Evolutionary conservation across 2,329 filamentous ascomycete genomes (phyloP).

Genomic region (Talaromyces albobiverticillius): DNA sequence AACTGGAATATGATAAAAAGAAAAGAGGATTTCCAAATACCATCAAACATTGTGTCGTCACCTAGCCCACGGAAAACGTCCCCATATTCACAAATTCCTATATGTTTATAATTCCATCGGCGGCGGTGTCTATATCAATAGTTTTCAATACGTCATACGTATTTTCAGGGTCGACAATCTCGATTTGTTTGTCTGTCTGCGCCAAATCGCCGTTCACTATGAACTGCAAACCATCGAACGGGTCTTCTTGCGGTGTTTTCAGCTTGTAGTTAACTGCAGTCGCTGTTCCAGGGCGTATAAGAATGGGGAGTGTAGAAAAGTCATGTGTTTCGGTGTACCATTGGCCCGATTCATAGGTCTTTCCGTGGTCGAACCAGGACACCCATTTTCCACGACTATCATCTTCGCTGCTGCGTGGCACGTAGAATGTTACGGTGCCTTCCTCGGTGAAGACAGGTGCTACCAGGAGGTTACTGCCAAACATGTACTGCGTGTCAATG

Average conservation of each 20-base stretch:
- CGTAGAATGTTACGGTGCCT: constrained; percentile 65
- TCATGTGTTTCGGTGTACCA: constrained; percentile 62
- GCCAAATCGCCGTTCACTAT: constrained; percentile 7
- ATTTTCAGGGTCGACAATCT: constrained; percentile 11
- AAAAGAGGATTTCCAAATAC: too few species aligned
- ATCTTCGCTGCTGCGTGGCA: constrained; percentile 49
- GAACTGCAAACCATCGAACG: constrained; percentile 10
- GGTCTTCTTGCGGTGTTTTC: constrained; percentile 8
- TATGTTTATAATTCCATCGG: neutral
- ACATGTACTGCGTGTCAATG: constrained; percentile 70
- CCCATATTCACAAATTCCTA: too few species aligned
- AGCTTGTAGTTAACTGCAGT: constrained; percentile 10
- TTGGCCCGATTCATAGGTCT: constrained; percentile 37
- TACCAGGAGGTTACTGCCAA: constrained; percentile 63
- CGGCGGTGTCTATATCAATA: neutral
- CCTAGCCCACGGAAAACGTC: neutral
- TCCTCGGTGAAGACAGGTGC: constrained; percentile 63
- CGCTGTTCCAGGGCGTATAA: constrained; percentile 50
- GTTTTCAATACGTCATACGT: constrained; percentile 45
- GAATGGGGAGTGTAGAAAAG: constrained; percentile 58
- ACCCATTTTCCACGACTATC: constrained; percentile 48
- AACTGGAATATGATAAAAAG: too few species aligned
- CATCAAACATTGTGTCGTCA: neutral
- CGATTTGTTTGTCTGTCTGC: neutral
- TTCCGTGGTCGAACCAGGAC: constrained; percentile 46